These are phyloP conservation scores for Phyllachora maydis DNA, from an alignment of 2,329 filamentous ascomycete species.

Conservation along the genomic window DNA sequence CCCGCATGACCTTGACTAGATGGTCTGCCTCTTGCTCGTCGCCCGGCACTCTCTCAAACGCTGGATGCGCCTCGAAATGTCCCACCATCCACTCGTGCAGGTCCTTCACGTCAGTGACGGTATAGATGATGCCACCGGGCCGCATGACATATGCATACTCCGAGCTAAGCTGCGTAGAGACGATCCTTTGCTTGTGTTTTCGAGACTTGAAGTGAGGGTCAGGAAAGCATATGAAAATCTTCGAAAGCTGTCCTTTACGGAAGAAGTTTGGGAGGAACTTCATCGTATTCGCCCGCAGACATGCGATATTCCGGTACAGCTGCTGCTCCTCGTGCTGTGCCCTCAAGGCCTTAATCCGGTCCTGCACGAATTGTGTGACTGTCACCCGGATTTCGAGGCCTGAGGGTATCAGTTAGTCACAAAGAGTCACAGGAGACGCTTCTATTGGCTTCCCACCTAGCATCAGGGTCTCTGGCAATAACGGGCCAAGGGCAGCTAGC, in stretches of 20 bases:
- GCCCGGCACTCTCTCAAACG: constrained; percentile 56
- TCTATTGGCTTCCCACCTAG: constrained; percentile 35
- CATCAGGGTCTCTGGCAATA: constrained; percentile 63
- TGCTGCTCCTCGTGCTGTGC: constrained; percentile 31
- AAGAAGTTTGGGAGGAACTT: constrained; percentile 99
- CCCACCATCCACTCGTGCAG: constrained; percentile 84
- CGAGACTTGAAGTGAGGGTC: constrained; percentile 95
- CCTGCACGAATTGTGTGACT: constrained; percentile 78
- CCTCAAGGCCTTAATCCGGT: constrained; percentile 67
- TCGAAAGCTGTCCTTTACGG: constrained; percentile 54
- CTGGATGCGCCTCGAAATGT: constrained; percentile 58
- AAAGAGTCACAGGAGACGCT: constrained; percentile 2
- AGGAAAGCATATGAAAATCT: constrained; percentile 95
- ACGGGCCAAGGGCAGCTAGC: constrained; percentile 64
- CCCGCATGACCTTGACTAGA: constrained; percentile 54
- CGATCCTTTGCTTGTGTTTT: constrained; percentile 93
- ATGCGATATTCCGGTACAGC: constrained; percentile 70
- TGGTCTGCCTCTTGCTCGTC: constrained; percentile 47
- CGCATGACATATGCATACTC: constrained; percentile 81
- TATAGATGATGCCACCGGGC: constrained; percentile 78
- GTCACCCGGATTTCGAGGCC: constrained; percentile 84
- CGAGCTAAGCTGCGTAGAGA: constrained; percentile 69
- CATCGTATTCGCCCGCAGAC: constrained; percentile 88
- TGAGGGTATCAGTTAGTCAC: constrained; percentile 12
- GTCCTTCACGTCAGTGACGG: constrained; percentile 93